Percentiles rank a stretch among this genome's conserved stretches.
These are phyloP conservation scores for Moricandia moricandioides DNA, from an alignment of 345 rosid species.

Conservation along the genomic window DNA sequence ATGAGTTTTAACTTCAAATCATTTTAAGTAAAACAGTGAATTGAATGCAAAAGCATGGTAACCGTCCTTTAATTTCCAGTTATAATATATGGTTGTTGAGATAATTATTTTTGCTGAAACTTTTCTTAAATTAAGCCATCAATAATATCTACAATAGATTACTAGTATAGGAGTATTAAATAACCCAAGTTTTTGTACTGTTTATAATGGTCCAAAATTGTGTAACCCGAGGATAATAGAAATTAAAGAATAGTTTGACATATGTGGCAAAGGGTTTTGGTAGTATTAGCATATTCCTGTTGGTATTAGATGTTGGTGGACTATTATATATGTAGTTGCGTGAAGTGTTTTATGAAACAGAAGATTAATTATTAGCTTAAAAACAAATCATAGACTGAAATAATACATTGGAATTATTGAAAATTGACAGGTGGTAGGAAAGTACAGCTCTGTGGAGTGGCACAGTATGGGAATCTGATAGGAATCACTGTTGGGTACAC, in stretches of 20 bases:
- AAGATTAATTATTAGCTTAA: conserved; percentile 12
- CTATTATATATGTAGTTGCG: conserved; percentile 16
- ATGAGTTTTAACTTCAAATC: not conserved
- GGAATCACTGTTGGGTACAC: conserved; percentile 81
- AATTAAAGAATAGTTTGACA: conserved; percentile 23
- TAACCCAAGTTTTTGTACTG: not conserved
- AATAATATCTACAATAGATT: too few species aligned
- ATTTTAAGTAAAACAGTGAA: not conserved
- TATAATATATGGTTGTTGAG: conserved; percentile 8
- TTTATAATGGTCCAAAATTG: conserved; percentile 11
- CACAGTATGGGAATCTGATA: conserved; percentile 72
- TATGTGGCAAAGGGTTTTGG: conserved; percentile 21
- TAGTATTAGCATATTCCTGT: conserved; percentile 28
- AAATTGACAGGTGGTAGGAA: conserved; percentile 54
- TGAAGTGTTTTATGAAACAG: conserved; percentile 29
- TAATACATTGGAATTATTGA: conserved; percentile 16
- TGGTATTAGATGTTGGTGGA: conserved; percentile 15
- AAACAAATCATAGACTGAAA: conserved; percentile 12
- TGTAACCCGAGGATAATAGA: not conserved
- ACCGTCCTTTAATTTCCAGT: not conserved
- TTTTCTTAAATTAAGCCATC: not conserved
- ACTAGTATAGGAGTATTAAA: too few species aligned
- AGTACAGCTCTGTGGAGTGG: conserved; percentile 71
- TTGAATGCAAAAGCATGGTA: not conserved
- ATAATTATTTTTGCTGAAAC: conserved; percentile 6